phyloP scores from a whole-genome alignment of 331 rosid genomes.

The Cydonia oblonga region DNA sequence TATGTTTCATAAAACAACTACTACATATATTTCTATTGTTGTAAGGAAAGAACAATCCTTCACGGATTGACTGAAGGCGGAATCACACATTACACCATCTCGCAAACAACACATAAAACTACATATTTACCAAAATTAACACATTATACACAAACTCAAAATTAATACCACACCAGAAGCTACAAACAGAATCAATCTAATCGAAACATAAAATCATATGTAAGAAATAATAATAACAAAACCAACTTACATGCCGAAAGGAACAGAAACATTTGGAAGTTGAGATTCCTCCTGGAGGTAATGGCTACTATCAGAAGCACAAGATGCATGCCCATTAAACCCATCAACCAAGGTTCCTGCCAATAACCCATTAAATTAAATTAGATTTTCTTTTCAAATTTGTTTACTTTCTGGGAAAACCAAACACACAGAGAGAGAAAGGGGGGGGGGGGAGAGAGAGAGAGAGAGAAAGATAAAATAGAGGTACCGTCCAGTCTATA shows the following conservation, averaged over 20 bases:
- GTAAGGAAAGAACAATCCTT: neutral
- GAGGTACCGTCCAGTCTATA: constrained; percentile 72
- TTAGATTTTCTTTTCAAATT: neutral
- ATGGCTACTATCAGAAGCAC: constrained; percentile 37
- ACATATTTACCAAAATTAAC: neutral
- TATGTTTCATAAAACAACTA: neutral
- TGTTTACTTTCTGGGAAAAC: neutral
- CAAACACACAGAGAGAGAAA: neutral
- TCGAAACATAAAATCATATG: neutral
- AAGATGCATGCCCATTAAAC: constrained; percentile 44
- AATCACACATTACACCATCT: neutral
- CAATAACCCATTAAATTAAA: neutral
- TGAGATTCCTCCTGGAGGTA: constrained; percentile 56
- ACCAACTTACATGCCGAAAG: constrained; percentile 52
- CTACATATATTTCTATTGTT: neutral
- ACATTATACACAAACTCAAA: too few species aligned
- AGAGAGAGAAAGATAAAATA: neutral
- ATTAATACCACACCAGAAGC: too few species aligned
- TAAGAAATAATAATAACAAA: neutral
- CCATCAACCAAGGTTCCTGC: constrained; percentile 84
- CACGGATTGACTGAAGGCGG: neutral
- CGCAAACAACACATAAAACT: neutral
- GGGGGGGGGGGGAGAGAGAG: neutral
- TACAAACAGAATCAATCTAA: too few species aligned
- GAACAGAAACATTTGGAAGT: constrained; percentile 80